Conservation (phyloP, 441 rosid species). For the Erodium trifolium region DNA sequence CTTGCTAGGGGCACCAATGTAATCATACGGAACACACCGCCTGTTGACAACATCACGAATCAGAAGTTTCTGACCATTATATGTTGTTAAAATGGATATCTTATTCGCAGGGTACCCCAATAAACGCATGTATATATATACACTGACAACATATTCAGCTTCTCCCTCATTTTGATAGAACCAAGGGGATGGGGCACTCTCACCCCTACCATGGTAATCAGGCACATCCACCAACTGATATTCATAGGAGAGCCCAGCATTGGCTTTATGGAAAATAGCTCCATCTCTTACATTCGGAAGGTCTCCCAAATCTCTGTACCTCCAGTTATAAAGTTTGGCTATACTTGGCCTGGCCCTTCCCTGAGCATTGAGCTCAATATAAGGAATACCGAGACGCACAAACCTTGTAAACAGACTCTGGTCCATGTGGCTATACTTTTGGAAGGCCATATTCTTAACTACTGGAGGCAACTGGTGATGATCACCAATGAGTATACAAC, state of each 20-base stretch:
- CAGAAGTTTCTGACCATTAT: conserved; percentile 96
- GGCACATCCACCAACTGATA: conserved; percentile 92
- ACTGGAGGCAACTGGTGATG: conserved; percentile 99
- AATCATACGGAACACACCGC: conserved; percentile 74
- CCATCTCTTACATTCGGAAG: conserved; percentile 71
- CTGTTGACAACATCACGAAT: conserved; percentile 97
- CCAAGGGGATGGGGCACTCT: conserved; percentile 96
- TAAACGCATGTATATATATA: conserved; percentile 92
- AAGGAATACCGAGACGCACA: conserved; percentile 95
- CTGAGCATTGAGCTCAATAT: conserved; percentile 98
- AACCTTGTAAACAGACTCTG: conserved; percentile 98
- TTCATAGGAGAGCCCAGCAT: conserved; percentile 90
- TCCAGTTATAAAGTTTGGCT: conserved; percentile 92
- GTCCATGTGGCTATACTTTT: conserved; percentile 99
- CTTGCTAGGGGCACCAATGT: conserved; percentile 95
- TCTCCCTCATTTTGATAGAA: conserved; percentile 98
- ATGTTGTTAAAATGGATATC: conserved; percentile 94
- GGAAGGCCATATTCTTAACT: conserved; percentile 99
- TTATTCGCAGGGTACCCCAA: conserved; percentile 94
- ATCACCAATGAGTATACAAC: conserved; percentile 96
- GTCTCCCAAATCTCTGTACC: conserved; percentile 95
- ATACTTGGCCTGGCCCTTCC: conserved; percentile 99
- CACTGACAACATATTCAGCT: conserved; percentile 94
- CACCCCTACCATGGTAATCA: conserved; percentile 87
- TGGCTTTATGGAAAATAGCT: conserved; percentile 66